Evolutionary conservation across 768 basidiomycete genomes (phyloP), one percentile per base, ranked within the genome.

Genomic region (Infundibulicybe gibba): DNA sequence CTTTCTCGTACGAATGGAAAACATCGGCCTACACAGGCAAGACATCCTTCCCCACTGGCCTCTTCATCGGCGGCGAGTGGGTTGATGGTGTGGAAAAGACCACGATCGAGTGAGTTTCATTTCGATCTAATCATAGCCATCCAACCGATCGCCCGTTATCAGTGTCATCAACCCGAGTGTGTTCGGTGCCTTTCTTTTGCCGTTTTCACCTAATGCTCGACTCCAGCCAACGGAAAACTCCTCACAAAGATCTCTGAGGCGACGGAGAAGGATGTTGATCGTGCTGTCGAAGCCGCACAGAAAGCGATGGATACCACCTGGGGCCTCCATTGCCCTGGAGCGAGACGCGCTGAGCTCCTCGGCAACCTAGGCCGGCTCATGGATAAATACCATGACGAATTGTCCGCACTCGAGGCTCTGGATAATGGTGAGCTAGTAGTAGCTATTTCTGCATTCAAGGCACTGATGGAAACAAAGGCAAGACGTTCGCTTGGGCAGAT

Each of bases 41-140:
- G 53, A 70, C 74, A 32, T 68, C 66, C 16, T 79, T 87, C 61
- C 61, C 63, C 48, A 85, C 87, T 3, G 87, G 90, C 32, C 62
- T 90, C 51, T 91, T 79, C 72, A 87, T 93, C 67, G 70, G 80
- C 62, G 81, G 82, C 54, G 58, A 89, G 65, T 91, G 79, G 54
- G 67, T 75, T 37, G 79, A 81, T 34, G 82, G 82, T 13, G 63
- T 67, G 6, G 64, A 75, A 4, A 63, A 69, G 1, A 76, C 69
- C 30, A 80, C 76, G 6, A 81, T 90, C 56, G 83, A 85, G 85
- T 86, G 53, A 49, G 83, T 63, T 43, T 38, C 21, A 8, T 43
- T 15, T 47, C 45, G 21, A n/a, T 16, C 20, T 52, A 16, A 44
- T 30, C 45, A 32, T 47, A 37, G 39, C 43, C 33, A 11, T 34